Evolutionary conservation across 2,329 filamentous ascomycete species (phyloP).

Genomic region (Xylaria arbuscula): DNA sequence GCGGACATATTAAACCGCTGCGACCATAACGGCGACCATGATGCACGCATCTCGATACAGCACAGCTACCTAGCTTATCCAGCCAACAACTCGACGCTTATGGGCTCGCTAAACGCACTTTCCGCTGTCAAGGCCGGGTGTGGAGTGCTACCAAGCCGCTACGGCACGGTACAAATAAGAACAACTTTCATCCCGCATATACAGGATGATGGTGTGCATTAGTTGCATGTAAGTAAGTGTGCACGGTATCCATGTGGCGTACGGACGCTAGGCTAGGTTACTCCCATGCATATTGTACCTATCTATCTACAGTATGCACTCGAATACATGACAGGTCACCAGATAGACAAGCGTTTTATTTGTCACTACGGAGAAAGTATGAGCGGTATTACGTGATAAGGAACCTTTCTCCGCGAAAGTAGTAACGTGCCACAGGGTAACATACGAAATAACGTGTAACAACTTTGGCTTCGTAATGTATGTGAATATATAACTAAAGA

Average conservation of each 20-base stretch:
- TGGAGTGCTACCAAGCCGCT: not conserved
- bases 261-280: not conserved
- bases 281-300: not conserved
- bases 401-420: not conserved
- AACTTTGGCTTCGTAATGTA: not conserved
- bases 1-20: constrained; percentile 21
- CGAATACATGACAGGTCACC: not conserved
- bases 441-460: not conserved
- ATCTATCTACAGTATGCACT: not conserved
- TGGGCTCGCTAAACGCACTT: not conserved
- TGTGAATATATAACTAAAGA: too few species aligned
- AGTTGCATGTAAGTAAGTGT: not conserved
- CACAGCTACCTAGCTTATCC: not conserved
- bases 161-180: not conserved
- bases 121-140: not conserved
- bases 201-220: constrained; percentile 17
- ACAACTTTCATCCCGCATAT: not conserved
- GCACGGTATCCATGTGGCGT: constrained; percentile 7
- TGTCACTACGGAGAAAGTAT: not conserved
- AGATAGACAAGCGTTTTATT: not conserved
- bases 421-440: too few species aligned
- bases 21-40: constrained; percentile 9
- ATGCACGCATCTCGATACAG: not conserved
- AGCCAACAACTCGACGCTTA: not conserved
- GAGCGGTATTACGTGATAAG: not conserved